phyloP scores from a whole-genome alignment of 805 yeast species.

The Kazachstania bromeliacearum region DNA sequence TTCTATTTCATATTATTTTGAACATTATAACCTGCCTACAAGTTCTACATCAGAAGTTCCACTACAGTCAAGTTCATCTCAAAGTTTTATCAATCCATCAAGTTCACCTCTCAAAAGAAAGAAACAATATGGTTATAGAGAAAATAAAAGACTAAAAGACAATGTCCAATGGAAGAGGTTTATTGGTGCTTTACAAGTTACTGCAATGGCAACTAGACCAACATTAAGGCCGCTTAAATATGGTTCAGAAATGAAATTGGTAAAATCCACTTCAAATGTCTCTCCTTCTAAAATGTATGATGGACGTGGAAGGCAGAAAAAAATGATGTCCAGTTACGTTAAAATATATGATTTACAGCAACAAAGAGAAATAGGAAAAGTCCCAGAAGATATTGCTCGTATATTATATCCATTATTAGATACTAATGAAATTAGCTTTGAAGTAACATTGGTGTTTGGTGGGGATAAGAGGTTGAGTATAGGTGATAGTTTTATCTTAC shows the following conservation, averaged over 20 bases:
- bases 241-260: conserved; percentile 36
- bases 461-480: conserved; percentile 46
- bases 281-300: conserved; percentile 14
- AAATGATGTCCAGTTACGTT: conserved; percentile 27
- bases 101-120: conserved; percentile 3
- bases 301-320: conserved; percentile 17
- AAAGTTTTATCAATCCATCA: not conserved
- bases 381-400: conserved; percentile 60
- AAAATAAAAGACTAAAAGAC: not conserved
- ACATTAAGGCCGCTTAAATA: conserved; percentile 37
- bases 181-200: conserved; percentile 51
- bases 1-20: conserved; percentile 37
- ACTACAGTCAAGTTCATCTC: not conserved
- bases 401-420: conserved; percentile 55
- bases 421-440: conserved; percentile 43
- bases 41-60: not conserved
- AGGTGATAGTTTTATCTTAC: conserved; percentile 70
- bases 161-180: conserved; percentile 34
- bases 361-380: conserved; percentile 61
- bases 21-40: conserved; percentile 9
- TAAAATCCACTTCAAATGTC: conserved; percentile 25
- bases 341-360: conserved; percentile 24
- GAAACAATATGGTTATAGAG: conserved; percentile 1
- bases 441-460: conserved; percentile 48
- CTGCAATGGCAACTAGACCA: conserved; percentile 68